Evolutionary conservation across 345 rosid genomes (phyloP).

Genomic region (Theobroma cacao): DNA sequence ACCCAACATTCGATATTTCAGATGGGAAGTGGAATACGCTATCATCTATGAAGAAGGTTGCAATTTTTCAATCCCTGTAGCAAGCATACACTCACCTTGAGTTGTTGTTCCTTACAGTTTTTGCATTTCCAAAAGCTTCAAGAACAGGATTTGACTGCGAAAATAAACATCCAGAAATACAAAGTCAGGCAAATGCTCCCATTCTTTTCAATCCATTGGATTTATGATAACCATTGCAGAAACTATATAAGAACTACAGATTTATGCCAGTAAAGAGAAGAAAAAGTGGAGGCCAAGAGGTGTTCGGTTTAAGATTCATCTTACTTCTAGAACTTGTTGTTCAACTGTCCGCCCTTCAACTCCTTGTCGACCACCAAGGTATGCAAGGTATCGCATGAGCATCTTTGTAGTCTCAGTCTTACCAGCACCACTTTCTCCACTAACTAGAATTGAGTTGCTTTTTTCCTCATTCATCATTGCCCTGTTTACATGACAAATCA

Average conservation of each 20-base stretch:
- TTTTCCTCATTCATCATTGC: constrained; percentile 98
- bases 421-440: constrained; percentile 99
- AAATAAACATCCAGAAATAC: constrained; percentile 26
- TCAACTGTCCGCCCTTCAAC: constrained; percentile 99
- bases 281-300: not conserved
- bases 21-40: not conserved
- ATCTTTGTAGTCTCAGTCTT: constrained; percentile 99
- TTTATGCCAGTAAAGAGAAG: constrained; percentile 6
- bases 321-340: constrained; percentile 99
- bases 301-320: constrained; percentile 19
- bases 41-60: not conserved
- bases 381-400: constrained; percentile 99
- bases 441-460: constrained; percentile 98
- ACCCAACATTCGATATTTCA: not conserved
- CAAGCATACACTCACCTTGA: constrained; percentile 62
- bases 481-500: constrained; percentile 48
- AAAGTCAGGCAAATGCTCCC: constrained; percentile 23
- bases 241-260: not conserved
- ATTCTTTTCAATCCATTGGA: not conserved
- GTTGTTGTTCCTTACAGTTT: constrained; percentile 97
- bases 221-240: constrained; percentile 1
- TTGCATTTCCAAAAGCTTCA: constrained; percentile 99
- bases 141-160: constrained; percentile 99
- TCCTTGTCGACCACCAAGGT: constrained; percentile 96
- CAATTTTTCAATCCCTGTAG: constrained; percentile 10